Percentiles rank a stretch among this genome's conserved stretches.
These are phyloP conservation scores for Cercospora zeae-maydis DNA, from an alignment of 2,329 filamentous ascomycete genomes.

Conservation along the genomic window DNA sequence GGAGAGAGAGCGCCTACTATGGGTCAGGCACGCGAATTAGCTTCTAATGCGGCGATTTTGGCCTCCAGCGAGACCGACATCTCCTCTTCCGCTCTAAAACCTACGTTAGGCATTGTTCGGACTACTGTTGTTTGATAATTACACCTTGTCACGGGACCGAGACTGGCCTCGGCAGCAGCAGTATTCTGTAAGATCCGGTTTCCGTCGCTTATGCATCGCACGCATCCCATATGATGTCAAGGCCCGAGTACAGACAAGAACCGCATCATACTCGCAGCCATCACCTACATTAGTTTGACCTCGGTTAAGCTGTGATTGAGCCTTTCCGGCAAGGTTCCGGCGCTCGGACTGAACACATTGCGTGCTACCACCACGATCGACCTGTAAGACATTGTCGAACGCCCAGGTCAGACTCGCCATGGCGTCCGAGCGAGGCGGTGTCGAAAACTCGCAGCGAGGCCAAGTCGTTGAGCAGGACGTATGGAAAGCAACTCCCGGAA, in stretches of 20 bases:
- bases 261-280: background rate
- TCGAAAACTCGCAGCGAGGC: background rate
- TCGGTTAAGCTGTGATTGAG: slow-evolving; percentile 3
- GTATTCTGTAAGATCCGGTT: background rate
- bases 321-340: slow-evolving; percentile 1
- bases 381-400: background rate
- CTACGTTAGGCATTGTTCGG: background rate
- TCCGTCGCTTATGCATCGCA: background rate
- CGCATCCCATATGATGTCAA: slow-evolving; percentile 4
- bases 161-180: background rate
- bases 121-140: background rate
- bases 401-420: slow-evolving; percentile 4
- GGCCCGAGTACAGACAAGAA: background rate
- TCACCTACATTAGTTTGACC: slow-evolving; percentile 9
- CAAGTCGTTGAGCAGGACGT: slow-evolving; percentile 3
- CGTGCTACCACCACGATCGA: slow-evolving; percentile 1
- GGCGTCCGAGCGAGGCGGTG: slow-evolving; percentile 1
- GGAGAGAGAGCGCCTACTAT: background rate
- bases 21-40: background rate
- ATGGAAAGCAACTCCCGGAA: background rate
- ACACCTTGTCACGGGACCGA: background rate
- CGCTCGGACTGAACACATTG: slow-evolving; percentile 5
- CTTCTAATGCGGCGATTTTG: background rate
- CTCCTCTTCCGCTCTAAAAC: background rate
- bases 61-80: background rate